phyloP scores from a whole-genome alignment of 441 rosid species.

The Geranium incanum region DNA sequence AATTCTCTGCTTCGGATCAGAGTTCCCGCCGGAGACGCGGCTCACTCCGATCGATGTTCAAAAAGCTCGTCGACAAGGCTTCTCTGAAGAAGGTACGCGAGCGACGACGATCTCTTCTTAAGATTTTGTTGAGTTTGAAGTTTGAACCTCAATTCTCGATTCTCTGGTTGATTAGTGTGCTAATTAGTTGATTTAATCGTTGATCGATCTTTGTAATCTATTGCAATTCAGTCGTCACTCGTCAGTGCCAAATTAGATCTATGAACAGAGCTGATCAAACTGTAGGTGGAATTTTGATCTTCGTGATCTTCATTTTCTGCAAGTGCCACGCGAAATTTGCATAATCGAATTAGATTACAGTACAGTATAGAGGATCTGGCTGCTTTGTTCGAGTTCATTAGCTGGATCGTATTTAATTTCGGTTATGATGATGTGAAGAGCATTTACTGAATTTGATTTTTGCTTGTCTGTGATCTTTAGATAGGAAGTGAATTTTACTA shows the following conservation, averaged over 20 bases:
- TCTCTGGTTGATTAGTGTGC: not conserved
- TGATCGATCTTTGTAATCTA: not conserved
- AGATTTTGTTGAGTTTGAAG: not conserved
- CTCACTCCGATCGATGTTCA: not conserved
- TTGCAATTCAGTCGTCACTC: not conserved
- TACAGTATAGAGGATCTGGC: not conserved
- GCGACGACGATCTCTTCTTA: not conserved
- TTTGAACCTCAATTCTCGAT: not conserved
- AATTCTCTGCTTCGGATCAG: not conserved
- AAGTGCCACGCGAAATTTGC: too few relatives aligned
- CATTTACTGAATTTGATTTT: not conserved
- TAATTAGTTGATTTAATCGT: not conserved
- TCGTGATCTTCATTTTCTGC: too few relatives aligned
- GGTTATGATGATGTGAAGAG: not conserved
- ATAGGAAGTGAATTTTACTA: not conserved
- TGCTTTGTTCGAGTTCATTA: not conserved
- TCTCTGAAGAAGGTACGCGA: not conserved
- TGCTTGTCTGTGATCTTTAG: not conserved
- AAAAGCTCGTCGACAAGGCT: conserved; percentile 17
- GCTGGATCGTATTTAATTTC: not conserved
- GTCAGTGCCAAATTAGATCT: not conserved
- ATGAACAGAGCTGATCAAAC: not conserved
- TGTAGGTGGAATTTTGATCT: not conserved
- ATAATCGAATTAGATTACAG: too few relatives aligned
- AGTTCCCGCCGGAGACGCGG: not conserved